Conservation (phyloP, 805 yeast species). For the Metschnikowia similis region DNA sequence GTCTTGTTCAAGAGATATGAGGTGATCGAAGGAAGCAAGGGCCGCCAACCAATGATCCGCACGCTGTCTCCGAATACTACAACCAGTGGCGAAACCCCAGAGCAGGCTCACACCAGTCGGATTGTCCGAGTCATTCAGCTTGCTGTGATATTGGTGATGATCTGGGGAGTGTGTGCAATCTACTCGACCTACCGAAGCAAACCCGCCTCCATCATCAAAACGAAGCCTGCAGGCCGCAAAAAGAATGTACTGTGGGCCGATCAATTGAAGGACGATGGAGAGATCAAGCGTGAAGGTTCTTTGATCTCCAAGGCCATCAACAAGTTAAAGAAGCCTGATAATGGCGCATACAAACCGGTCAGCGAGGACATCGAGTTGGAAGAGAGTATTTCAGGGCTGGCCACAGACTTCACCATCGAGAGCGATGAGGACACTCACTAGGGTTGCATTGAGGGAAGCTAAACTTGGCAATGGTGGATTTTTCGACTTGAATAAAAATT, state of each 20-base stretch:
- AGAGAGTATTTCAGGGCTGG: conserved; percentile 18
- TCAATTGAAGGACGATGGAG: conserved; percentile 34
- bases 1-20: conserved; percentile 24
- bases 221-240: conserved; percentile 30
- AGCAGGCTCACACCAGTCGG: conserved; percentile 13
- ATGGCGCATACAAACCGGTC: conserved; percentile 26
- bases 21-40: conserved; percentile 8
- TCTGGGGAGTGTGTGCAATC: conserved; percentile 40
- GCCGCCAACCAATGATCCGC: conserved; percentile 14
- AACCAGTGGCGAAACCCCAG: not conserved
- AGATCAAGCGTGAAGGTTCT: conserved; percentile 22
- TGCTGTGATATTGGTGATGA: conserved; percentile 31
- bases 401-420: conserved; percentile 44
- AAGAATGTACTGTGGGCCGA: conserved; percentile 49
- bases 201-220: conserved; percentile 41
- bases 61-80: conserved; percentile 6
- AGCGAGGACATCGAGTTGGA: conserved; percentile 36
- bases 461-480: no score
- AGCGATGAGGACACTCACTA: conserved; percentile 41
- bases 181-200: conserved; percentile 34
- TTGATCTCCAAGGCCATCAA: conserved; percentile 33
- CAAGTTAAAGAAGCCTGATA: conserved; percentile 28
- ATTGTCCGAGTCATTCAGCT: conserved; percentile 39
- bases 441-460: not conserved
- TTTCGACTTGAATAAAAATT: no score